Percentiles rank a stretch among this genome's conserved stretches.
Evolutionary conservation across 257 asterid species (phyloP).

Genomic region (Lycium barbarum): DNA sequence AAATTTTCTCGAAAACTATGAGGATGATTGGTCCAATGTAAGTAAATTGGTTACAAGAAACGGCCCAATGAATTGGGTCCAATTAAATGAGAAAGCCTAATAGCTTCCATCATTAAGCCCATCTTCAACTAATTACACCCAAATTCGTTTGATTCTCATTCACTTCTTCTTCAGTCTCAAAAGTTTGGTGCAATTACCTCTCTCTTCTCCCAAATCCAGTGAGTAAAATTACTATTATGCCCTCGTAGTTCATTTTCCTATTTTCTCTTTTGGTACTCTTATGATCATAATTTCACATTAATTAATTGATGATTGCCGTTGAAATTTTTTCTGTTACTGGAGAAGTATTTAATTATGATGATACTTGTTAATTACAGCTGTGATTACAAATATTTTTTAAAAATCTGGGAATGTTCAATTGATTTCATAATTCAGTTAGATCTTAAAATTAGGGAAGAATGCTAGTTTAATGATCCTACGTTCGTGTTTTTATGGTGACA

Average conservation of each 20-base stretch:
- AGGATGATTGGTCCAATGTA: too few relatives aligned
- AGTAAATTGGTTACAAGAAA: too few relatives aligned
- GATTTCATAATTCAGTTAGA: background rate
- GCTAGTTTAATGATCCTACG: background rate
- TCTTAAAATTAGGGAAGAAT: background rate
- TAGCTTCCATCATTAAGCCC: background rate
- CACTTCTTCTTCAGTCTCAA: background rate
- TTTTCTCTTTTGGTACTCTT: too few relatives aligned
- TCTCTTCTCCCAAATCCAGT: conserved; percentile 5
- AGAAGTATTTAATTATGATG: too few relatives aligned
- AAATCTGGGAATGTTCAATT: background rate
- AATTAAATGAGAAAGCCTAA: background rate
- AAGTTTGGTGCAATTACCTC: background rate
- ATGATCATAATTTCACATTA: background rate
- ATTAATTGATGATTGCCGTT: background rate
- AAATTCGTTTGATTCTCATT: background rate
- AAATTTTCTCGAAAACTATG: too few relatives aligned
- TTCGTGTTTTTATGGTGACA: background rate
- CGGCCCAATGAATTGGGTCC: background rate
- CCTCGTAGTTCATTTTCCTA: background rate
- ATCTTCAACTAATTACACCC: background rate
- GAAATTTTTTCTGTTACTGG: background rate
- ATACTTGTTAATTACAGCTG: background rate
- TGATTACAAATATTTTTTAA: background rate
- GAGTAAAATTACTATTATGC: background rate